Percentiles rank a stretch among this genome's conserved stretches.
Evolutionary conservation across 352 stramenopile species (phyloP).

Genomic region (Pythium graminicola): DNA sequence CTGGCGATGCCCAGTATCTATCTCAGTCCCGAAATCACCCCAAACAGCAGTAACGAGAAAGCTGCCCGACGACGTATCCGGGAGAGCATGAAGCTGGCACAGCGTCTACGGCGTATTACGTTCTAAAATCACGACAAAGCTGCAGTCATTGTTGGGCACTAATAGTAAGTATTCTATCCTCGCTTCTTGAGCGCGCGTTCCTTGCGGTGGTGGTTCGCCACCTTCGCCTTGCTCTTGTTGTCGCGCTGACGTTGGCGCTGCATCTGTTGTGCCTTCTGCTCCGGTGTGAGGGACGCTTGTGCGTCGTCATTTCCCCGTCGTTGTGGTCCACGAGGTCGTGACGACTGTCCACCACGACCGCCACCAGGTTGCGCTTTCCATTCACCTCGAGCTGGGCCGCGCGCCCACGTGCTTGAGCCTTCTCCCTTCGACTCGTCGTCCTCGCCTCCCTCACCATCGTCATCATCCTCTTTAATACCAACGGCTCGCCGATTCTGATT

Average conservation of each 20-base stretch:
- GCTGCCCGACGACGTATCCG: slow-evolving; percentile 24
- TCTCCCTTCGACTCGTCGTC: slow-evolving; percentile 16
- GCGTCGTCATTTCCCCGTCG: background rate
- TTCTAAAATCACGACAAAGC: slow-evolving; percentile 13
- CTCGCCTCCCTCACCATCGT: slow-evolving; percentile 18
- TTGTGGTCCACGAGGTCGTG: background rate
- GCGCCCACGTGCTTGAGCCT: slow-evolving; percentile 1
- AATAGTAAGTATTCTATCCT: slow-evolving; percentile 25
- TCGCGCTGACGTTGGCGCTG: slow-evolving; percentile 31
- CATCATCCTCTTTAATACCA: slow-evolving; percentile 15
- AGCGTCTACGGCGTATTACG: slow-evolving; percentile 29
- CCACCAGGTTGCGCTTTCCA: slow-evolving; percentile 4
- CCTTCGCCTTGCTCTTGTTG: slow-evolving; percentile 68
- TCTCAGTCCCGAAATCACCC: slow-evolving; percentile 29
- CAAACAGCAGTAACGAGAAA: slow-evolving; percentile 13
- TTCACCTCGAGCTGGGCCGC: slow-evolving; percentile 7
- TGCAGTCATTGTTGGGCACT: background rate
- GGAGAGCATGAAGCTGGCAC: slow-evolving; percentile 33
- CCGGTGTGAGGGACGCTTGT: background rate
- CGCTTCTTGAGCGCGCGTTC: slow-evolving; percentile 78
- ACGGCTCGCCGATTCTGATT: slow-evolving; percentile 28
- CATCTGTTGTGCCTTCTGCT: slow-evolving; percentile 18
- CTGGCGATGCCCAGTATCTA: slow-evolving; percentile 37
- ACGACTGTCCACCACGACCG: background rate
- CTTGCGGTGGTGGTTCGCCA: slow-evolving; percentile 78